Conservation (phyloP, 768 basidiomycete genomes). For the Pulveroboletus sp. region DNA sequence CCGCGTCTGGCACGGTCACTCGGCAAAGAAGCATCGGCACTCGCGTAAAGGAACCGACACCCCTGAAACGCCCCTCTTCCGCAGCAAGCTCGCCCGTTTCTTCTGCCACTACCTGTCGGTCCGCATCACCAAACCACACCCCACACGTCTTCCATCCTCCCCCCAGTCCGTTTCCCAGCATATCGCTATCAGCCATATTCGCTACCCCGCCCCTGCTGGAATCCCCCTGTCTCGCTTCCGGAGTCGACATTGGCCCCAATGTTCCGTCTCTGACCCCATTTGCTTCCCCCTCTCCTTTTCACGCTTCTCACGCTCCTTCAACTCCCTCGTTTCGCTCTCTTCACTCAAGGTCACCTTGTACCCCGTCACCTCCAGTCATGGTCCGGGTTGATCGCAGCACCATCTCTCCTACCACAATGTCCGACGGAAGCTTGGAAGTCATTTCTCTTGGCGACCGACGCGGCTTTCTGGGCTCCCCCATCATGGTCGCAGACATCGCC, state of each 20-base stretch:
- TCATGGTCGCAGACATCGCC: neutral
- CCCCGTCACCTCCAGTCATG: slow-evolving; percentile 12
- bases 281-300: slow-evolving; percentile 6
- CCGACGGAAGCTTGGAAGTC: slow-evolving; percentile 22
- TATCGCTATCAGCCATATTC: slow-evolving; percentile 20
- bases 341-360: slow-evolving; percentile 4
- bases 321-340: slow-evolving; percentile 5
- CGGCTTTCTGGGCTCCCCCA: slow-evolving; percentile 7
- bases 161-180: slow-evolving; percentile 14
- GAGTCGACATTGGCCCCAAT: neutral
- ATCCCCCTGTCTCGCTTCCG: neutral
- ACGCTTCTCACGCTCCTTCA: neutral
- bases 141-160: slow-evolving; percentile 12
- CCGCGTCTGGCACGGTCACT: slow-evolving; percentile 1
- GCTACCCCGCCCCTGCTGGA: slow-evolving; percentile 1
- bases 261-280: neutral
- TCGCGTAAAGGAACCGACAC: neutral
- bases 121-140: slow-evolving; percentile 1
- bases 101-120: neutral
- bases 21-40: neutral
- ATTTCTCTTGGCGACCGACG: slow-evolving; percentile 19
- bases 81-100: too few relatives aligned
- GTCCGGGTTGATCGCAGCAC: slow-evolving; percentile 21
- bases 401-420: slow-evolving; percentile 23
- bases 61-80: slow-evolving; percentile 12